These are phyloP conservation scores for Lentinus brumalis DNA, from an alignment of 768 basidiomycete species.

Conservation along the genomic window DNA sequence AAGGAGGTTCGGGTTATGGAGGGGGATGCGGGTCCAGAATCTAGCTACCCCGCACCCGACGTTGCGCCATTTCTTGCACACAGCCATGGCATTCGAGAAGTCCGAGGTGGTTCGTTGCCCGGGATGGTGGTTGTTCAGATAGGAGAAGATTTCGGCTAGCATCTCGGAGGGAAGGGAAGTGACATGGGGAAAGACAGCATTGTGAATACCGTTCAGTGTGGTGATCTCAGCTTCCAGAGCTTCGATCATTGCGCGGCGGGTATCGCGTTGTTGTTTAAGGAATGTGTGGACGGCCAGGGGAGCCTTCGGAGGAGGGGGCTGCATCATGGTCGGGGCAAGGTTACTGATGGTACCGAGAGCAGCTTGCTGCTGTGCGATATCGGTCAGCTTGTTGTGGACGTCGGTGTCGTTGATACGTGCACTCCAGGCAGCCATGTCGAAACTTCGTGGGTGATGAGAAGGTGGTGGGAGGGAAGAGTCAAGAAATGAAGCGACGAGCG, in stretches of 20 bases:
- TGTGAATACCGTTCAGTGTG: neutral
- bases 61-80: constrained; percentile 6
- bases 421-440: no score
- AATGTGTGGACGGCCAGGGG: no score
- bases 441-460: no score
- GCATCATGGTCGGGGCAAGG: no score
- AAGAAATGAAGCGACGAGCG: no score
- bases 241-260: neutral
- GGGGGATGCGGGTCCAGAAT: neutral
- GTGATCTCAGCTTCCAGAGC: neutral
- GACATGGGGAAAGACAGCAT: neutral
- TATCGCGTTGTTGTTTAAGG: no score
- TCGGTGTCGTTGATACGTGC: no score
- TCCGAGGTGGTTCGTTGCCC: neutral
- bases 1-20: neutral
- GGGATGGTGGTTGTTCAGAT: neutral
- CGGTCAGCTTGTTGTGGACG: no score
- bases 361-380: no score
- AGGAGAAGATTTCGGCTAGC: neutral
- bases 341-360: no score
- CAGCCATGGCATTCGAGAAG: neutral
- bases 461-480: no score
- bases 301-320: no score
- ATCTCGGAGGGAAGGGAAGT: neutral
- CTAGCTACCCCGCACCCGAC: neutral